Evolutionary conservation across 1,284 basidiomycete species (phyloP), one percentile per base, ranked within the genome.

Genomic region (Takashimella koratensis): DNA sequence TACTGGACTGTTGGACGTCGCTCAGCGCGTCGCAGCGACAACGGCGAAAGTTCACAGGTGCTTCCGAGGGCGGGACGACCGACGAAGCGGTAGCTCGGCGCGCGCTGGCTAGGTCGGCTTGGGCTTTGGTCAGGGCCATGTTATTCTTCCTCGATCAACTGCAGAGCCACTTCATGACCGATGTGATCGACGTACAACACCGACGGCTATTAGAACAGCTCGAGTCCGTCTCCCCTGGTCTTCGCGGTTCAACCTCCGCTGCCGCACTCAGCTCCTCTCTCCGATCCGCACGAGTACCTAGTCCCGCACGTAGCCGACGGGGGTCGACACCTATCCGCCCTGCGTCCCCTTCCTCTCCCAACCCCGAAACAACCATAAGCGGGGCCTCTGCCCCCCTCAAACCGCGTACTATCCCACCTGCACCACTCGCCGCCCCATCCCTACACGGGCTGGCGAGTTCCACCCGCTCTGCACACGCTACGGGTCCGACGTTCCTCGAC

Each of bases 171-270:
- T 82, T 89, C 57, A 89, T 91, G 88, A 88, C 84, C 59, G 91
- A 95, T 62, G 89, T 95, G 5, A 81, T 94, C 25, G 91, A 93
- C 56, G 83, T 86, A 13, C 90, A 95, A 70, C 92, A 87, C 67
- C 76, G 52, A 4, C 54, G 62, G 2, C 56, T 74, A 10, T 56
- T 72, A 3, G 62, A 62, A 20, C 58, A 69, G 42, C 55, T 75
- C 4, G 59, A 65, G 10, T 23, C n/a, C 27, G 45, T 43, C 13
- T 16, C 24, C 4, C 25, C 25, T 3, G 24, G 30, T 36, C 16
- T 36, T 8, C 8, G 16, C 8, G 30, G 30, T 8, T 36, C 30
- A 36, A 8, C 8, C 16, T 36, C 30, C 30, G 30, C 10, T 36
- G 30, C 16, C 10, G 30, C 10, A 36, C 16, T 36, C 8, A 36